Base-by-base conservation (phyloP, 2,329 filamentous ascomycete genomes). In the Golovinomyces cichoracearum region DNA sequence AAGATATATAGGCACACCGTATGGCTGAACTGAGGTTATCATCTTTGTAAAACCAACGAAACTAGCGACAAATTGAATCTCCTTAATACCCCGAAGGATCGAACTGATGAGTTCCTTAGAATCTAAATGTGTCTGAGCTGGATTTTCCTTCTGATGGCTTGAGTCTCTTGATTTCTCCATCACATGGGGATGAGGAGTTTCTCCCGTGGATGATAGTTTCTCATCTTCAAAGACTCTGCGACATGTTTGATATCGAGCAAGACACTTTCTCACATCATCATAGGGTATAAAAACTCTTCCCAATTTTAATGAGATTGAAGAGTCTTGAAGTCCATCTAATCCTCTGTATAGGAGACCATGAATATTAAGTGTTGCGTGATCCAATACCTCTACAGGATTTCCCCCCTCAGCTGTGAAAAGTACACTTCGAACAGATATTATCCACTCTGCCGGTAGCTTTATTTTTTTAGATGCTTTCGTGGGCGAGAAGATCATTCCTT, bases 11-110 rank as follows among this genome's bases (percentile, higher is more conserved):
- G 83, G 78, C n/a, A 72, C 69, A 25, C 78, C 75, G 2, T 71
- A 70, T 2, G 78, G 70, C 53, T 77, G 74, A 50, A 83, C 68
- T 1, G 76, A 70, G 35, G 78, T 70, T 12, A 94, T 71, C 57
- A 77, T 78, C 62, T 85, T 90, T 21, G 83, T 86, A 51, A 98
- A 65, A 17, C 84, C 83, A 55, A 94, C 73, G 62, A 88, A 90
- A 63, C 88, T 88, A 59, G 95, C 75, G 0, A 86, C 88, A 57
- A 98, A 83, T 62, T 98, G 90, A 12, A 98, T 81, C 62, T 98
- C 90, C 61, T 94, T 92, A 54, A 98, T 84, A 47, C 90, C 90
- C 41, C 83, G 76, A 46, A 98, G 67, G 38, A 94, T 79, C 0
- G 90, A 94, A 61, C 81, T 83, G 49, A 86, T 72, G 59, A 98